These are phyloP conservation scores for Agrostemma githago DNA, from an alignment of 148 eudicot genomes.

Conservation along the genomic window DNA sequence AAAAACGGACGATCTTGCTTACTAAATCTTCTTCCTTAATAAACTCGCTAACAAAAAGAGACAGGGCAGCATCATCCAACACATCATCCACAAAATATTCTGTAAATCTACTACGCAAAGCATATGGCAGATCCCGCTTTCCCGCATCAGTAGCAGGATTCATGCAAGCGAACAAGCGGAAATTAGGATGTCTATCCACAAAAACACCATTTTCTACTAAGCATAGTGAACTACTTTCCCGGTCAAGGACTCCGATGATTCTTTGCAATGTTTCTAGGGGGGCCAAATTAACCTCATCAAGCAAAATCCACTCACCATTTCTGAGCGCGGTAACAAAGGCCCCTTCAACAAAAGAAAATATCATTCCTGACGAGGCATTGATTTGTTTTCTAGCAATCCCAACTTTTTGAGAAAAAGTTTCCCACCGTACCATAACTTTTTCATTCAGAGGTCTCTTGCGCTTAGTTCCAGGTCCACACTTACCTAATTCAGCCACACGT, in stretches of 20 bases:
- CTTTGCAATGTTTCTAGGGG: slow-evolving; percentile 95
- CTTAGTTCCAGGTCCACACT: slow-evolving; percentile 46
- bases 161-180: slow-evolving; percentile 97
- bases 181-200: slow-evolving; percentile 63
- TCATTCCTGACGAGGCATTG: slow-evolving; percentile 67
- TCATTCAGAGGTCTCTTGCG: slow-evolving; percentile 59
- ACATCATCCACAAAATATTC: slow-evolving; percentile 92
- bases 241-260: slow-evolving; percentile 88
- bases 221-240: slow-evolving; percentile 84
- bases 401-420: slow-evolving; percentile 51
- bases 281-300: slow-evolving; percentile 96
- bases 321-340: slow-evolving; percentile 84
- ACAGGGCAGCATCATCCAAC: slow-evolving; percentile 71
- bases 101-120: slow-evolving; percentile 76
- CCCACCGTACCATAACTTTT: slow-evolving; percentile 50
- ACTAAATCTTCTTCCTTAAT: slow-evolving; percentile 41
- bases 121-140: slow-evolving; percentile 81
- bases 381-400: slow-evolving; percentile 58
- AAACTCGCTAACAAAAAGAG: slow-evolving; percentile 58
- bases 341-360: slow-evolving; percentile 96
- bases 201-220: slow-evolving; percentile 93
- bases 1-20: slow-evolving; percentile 56
- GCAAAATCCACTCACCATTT: slow-evolving; percentile 94
- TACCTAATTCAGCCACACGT: slow-evolving; percentile 34
- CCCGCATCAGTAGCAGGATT: slow-evolving; percentile 99